Evolutionary conservation across 345 rosid species (phyloP).

Genomic region (Noccaea bulbosa): DNA sequence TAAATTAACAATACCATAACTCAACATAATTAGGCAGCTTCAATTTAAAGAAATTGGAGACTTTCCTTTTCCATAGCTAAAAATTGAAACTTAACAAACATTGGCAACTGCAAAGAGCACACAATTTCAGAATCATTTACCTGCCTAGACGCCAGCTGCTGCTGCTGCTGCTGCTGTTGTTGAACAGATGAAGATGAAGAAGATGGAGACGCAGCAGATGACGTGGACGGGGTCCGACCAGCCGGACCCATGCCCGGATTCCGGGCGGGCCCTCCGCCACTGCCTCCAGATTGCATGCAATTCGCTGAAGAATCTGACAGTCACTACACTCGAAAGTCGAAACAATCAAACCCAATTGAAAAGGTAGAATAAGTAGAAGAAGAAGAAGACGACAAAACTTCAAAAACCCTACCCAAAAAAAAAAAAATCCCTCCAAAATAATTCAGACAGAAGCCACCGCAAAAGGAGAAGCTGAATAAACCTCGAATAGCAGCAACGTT

Average conservation of each 20-base stretch:
- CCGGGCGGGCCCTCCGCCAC: constrained; percentile 83
- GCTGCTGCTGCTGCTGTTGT: constrained; percentile 58
- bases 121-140: constrained; percentile 42
- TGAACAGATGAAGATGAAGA: constrained; percentile 95
- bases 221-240: constrained; percentile 84
- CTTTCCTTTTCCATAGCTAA: constrained; percentile 23
- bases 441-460: constrained; percentile 33
- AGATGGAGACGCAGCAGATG: constrained; percentile 94
- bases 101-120: not conserved
- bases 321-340: constrained; percentile 11
- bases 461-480: constrained; percentile 17
- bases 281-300: constrained; percentile 90
- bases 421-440: constrained; percentile 59
- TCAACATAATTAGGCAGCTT: constrained; percentile 18
- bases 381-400: constrained; percentile 13
- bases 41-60: not conserved
- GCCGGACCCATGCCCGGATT: constrained; percentile 59
- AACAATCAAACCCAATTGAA: constrained; percentile 31
- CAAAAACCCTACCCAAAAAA: constrained; percentile 35
- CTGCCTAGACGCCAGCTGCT: constrained; percentile 73
- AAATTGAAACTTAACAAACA: constrained; percentile 19
- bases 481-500: constrained; percentile 67
- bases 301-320: constrained; percentile 27
- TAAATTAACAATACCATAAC: constrained; percentile 12
- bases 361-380: not conserved